Evolutionary conservation across 495 filamentous ascomycete genomes (phyloP).

Genomic region (Penicillium soppii): DNA sequence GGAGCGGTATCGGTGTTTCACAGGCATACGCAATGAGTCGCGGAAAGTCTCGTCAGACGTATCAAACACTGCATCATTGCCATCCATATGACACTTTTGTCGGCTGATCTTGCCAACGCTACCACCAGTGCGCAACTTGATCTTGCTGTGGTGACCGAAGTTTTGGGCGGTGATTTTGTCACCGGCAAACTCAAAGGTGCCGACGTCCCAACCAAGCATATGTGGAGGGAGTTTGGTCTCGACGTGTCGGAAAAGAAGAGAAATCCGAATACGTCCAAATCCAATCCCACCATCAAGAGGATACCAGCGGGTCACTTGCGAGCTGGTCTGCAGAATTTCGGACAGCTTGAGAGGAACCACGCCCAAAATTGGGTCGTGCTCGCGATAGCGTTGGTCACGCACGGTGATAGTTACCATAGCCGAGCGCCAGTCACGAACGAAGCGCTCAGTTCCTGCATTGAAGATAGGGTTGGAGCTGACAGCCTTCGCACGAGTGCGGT

Average conservation of each 20-base stretch:
- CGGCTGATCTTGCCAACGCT: constrained; percentile 67
- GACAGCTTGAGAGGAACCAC: constrained; percentile 85
- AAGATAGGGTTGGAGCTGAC: constrained; percentile 93
- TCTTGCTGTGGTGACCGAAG: constrained; percentile 60
- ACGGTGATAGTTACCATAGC: constrained; percentile 83
- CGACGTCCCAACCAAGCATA: constrained; percentile 89
- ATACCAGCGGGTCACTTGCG: constrained; percentile 73
- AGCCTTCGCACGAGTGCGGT: constrained; percentile 87
- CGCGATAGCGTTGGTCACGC: constrained; percentile 79
- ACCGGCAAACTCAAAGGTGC: constrained; percentile 82
- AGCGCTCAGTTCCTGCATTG: constrained; percentile 91
- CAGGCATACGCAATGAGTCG: constrained; percentile 70
- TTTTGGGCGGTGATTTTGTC: constrained; percentile 60
- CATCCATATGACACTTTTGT: constrained; percentile 57
- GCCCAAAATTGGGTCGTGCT: constrained; percentile 93
- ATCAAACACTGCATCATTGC: constrained; percentile 66
- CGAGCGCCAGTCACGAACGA: constrained; percentile 92
- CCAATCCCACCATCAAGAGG: constrained; percentile 69
- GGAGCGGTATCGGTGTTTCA: constrained; percentile 84
- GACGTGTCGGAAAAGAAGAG: constrained; percentile 79
- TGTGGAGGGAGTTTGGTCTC: constrained; percentile 78
- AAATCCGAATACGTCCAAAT: constrained; percentile 88
- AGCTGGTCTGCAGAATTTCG: constrained; percentile 80
- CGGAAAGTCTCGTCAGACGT: constrained; percentile 55
- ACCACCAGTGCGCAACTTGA: constrained; percentile 81